Evolutionary conservation across 2,329 filamentous ascomycete genomes (phyloP), one percentile per base, ranked within the genome.

Genomic region (Xylaria sp.): DNA sequence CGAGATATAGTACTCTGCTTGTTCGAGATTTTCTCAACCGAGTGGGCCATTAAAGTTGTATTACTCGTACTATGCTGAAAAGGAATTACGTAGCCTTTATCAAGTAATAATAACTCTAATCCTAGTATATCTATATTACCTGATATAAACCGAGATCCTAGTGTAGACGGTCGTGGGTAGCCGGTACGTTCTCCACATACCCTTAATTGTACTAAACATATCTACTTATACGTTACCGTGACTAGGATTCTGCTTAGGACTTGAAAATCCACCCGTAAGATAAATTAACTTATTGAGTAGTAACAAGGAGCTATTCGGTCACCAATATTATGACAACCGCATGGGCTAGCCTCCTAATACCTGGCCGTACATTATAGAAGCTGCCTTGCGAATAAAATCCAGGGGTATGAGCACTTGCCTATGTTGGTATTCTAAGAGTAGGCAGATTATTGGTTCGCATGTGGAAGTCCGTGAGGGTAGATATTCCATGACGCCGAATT

Each of bases 61-160:
- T 47, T 63, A 63, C n/a, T 59, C 37, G 35, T 42, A 13, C n/a
- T 51, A 35, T 35, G 32, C 32, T 35, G 32, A 9, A 21, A n/a
- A 44, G 16, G 32, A 42, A 55, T 32, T 5, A 9, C 12, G 29
- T 59, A 53, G 47, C 50, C 54, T 32, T 13, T 35, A 60, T 66
- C 67, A 63, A 44, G 40, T 44, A 44, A 69, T 59, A 59, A 66
- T 62, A 66, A 66, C 59, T 66, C 63, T 54, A 57, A 66, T 57
- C 47, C 62, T 62, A 54, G 63, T 35, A 13, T 42, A 8, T 27
- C n/a, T 32, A 61, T 60, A 57, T 10, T 35, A 57, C n/a, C n/a
- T n/a, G n/a, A 32, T 58, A 61, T 10, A 42, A 42, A 18, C 40
- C 40, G 16, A 42, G 40, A 66, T 57, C 53, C 58, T 65, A 59